phyloP scores from a whole-genome alignment of 441 rosid species.

The Erodium moschatum region DNA sequence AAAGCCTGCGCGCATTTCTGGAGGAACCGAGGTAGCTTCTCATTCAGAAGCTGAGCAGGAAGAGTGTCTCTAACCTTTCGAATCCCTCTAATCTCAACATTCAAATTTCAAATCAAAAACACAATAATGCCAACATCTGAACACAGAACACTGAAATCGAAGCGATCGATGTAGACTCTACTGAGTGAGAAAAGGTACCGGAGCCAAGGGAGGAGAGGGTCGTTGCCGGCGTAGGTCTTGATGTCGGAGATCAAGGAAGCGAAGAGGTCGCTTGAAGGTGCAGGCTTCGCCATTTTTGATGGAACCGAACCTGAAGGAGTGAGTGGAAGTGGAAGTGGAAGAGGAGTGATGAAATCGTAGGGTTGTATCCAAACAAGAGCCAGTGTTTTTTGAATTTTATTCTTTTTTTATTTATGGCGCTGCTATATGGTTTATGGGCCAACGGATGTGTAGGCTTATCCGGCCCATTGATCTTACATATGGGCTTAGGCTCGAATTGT shows the following conservation, averaged over 20 bases:
- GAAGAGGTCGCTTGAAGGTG: constrained; percentile 36
- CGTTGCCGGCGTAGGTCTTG: constrained; percentile 69
- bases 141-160: not conserved
- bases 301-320: not conserved
- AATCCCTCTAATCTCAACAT: constrained; percentile 41
- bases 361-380: not conserved
- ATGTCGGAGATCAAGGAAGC: constrained; percentile 64
- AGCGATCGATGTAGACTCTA: not conserved
- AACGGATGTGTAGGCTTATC: not conserved
- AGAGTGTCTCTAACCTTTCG: constrained; percentile 61
- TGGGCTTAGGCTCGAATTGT: not conserved
- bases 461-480: not conserved
- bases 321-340: not conserved
- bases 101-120: not conserved
- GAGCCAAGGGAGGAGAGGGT: constrained; percentile 85
- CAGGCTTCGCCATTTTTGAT: constrained; percentile 22
- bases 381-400: not conserved
- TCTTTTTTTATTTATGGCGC: not conserved
- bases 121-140: constrained; percentile 3
- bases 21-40: constrained; percentile 78
- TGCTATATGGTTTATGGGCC: not conserved
- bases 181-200: constrained; percentile 32
- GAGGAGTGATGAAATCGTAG: not conserved
- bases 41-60: constrained; percentile 39
- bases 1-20: constrained; percentile 69